Base-by-base conservation (phyloP, 345 rosid species). In the Lepidium aucheri region DNA sequence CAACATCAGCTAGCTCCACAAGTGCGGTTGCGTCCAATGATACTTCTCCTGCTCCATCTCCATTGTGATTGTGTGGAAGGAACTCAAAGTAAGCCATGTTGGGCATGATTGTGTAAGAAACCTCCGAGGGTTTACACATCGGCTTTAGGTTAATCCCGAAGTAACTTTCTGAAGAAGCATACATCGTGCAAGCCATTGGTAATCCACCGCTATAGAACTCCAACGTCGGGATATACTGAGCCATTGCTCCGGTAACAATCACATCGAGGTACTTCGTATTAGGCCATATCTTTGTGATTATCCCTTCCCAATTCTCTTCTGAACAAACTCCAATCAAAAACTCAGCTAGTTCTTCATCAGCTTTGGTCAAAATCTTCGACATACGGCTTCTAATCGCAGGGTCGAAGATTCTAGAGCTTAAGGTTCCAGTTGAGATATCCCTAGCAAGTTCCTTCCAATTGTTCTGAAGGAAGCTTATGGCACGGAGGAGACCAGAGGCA, bases 181-280 rank as follows among this genome's bases (percentile, higher is more conserved):
- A 93, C 97, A 93, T 93, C 7, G 96, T 93, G 72, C 94, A 84
- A 52, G 91, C 85, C 86, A 82, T 58, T 0, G 97, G 97, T 73
- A 93, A 60, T 2, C 96, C 96, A 8, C 81, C 81, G 32, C 96
- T 84, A 10, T 90, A 93, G 52, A 82, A 86, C 59, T 93, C 97
- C 13, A 93, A 83, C 0, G 90, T 90, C 0, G 98, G 97, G 65
- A 93, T 90, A 65, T 93, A 93, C 63, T 90, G 98, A 40, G 98
- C 91, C 98, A 93, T 93, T 6, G 97, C 85, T 12, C 98, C 98
- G 0, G 98, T 93, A 18, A 93, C 96, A 20, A 93, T 88, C 62
- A 90, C 98, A 3, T 93, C 98, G 0, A 93, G 83, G 36, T 93
- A 93, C 73, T 77, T 90, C 0, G 97, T 85, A 66, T 90, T 88